Evolutionary conservation across 768 basidiomycete genomes (phyloP).

Genomic region (Heimioporus sp.): DNA sequence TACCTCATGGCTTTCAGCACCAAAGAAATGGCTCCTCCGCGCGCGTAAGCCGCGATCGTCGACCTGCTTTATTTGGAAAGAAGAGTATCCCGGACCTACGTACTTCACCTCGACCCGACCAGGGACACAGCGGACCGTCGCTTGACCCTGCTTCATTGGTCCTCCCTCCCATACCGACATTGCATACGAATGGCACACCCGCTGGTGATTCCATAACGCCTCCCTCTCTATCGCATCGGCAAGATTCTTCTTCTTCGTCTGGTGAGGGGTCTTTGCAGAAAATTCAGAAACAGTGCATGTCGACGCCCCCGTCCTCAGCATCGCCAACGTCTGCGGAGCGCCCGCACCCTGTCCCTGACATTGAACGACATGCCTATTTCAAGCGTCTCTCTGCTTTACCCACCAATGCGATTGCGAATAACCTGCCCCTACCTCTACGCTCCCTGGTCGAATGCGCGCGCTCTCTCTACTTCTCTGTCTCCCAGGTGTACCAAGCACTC

Average conservation of each 20-base stretch:
- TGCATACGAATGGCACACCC: slow-evolving; percentile 11
- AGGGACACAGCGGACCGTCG: slow-evolving; percentile 20
- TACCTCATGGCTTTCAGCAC: slow-evolving; percentile 34
- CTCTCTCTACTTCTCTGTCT: slow-evolving; percentile 87
- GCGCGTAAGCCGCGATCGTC: slow-evolving; percentile 35
- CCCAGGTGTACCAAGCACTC: slow-evolving; percentile 86
- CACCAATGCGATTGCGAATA: slow-evolving; percentile 52
- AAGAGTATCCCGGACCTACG: slow-evolving; percentile 88
- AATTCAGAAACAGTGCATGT: slow-evolving; percentile 21
- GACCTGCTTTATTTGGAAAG: slow-evolving; percentile 50
- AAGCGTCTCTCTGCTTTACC: slow-evolving; percentile 83
- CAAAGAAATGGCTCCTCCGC: slow-evolving; percentile 52
- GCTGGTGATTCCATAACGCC: slow-evolving; percentile 35
- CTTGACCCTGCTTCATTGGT: slow-evolving; percentile 21
- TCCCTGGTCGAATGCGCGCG: slow-evolving; percentile 84
- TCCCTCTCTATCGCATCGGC: slow-evolving; percentile 40
- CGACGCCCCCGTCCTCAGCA: slow-evolving; percentile 33
- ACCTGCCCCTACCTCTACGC: slow-evolving; percentile 68
- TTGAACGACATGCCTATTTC: slow-evolving; percentile 91
- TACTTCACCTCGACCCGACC: slow-evolving; percentile 39
- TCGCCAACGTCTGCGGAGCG: slow-evolving; percentile 40
- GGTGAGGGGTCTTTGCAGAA: slow-evolving; percentile 28
- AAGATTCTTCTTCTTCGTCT: slow-evolving; percentile 46
- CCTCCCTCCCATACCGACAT: slow-evolving; percentile 8
- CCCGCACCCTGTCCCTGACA: slow-evolving; percentile 50